Percentiles rank a stretch among this genome's conserved stretches.
phyloP scores from a whole-genome alignment of 495 filamentous ascomycete species.

The Rhypophila decipiens region DNA sequence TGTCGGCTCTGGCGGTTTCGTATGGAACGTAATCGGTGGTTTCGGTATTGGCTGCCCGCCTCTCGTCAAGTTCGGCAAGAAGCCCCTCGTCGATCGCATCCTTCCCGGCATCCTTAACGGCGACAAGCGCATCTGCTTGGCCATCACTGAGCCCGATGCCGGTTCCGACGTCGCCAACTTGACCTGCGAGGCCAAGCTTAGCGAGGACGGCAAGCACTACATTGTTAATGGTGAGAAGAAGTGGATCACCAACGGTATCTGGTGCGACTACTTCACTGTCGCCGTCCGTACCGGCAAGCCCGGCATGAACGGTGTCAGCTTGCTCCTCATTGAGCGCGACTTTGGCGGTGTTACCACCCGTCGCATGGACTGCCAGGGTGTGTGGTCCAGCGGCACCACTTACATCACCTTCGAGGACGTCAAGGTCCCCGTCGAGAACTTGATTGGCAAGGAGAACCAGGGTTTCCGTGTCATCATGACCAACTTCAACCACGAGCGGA shows the following conservation, averaged over 20 bases:
- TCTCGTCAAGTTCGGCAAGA: constrained; percentile 86
- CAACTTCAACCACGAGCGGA: constrained; percentile 99
- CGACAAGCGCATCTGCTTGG: constrained; percentile 86
- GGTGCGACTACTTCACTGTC: constrained; percentile 94
- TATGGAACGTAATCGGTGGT: constrained; percentile 97
- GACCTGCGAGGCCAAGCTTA: constrained; percentile 89
- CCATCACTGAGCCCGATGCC: constrained; percentile 52
- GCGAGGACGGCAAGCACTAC: constrained; percentile 92
- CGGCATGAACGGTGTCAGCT: constrained; percentile 86
- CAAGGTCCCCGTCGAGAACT: constrained; percentile 95
- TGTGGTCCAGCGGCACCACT: constrained; percentile 89
- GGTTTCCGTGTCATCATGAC: constrained; percentile 99
- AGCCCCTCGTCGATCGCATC: constrained; percentile 71
- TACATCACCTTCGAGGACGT: constrained; percentile 98
- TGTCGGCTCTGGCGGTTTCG: constrained; percentile 81
- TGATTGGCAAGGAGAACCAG: constrained; percentile 95
- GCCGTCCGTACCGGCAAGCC: constrained; percentile 81
- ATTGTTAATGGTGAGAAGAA: constrained; percentile 99
- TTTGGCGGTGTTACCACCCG: constrained; percentile 80
- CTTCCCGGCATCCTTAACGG: constrained; percentile 77
- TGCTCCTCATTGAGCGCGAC: constrained; percentile 77
- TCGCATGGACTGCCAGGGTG: constrained; percentile 97
- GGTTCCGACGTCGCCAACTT: constrained; percentile 84
- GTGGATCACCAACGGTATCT: constrained; percentile 98
- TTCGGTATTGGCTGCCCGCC: constrained; percentile 93